phyloP scores from a whole-genome alignment of 2,329 filamentous ascomycete species.

The Claviceps lovelessii region DNA sequence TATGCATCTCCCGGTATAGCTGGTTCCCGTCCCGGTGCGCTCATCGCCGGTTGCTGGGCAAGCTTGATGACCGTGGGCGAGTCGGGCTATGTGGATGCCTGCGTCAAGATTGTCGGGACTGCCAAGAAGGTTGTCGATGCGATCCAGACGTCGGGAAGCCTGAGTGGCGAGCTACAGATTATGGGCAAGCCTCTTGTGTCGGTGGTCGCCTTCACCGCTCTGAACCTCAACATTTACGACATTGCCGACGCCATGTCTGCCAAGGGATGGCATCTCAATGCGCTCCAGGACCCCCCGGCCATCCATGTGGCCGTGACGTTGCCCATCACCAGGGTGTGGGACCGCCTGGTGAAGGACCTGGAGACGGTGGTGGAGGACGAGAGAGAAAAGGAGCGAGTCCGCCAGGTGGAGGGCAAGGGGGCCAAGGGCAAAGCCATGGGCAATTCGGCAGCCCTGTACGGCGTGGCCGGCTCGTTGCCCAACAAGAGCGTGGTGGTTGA shows the following conservation, averaged over 20 bases:
- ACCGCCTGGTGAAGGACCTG: constrained; percentile 62
- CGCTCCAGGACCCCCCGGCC: constrained; percentile 77
- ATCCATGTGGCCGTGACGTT: constrained; percentile 90
- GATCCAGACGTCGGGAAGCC: constrained; percentile 52
- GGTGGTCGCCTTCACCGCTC: constrained; percentile 77
- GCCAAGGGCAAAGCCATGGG: constrained; percentile 53
- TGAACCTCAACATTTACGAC: constrained; percentile 83
- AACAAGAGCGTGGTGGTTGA: constrained; percentile 93
- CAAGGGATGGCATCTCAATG: constrained; percentile 91
- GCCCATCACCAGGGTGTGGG: constrained; percentile 68
- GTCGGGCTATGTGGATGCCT: constrained; percentile 73
- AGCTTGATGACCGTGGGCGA: constrained; percentile 81
- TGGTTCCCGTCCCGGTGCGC: constrained; percentile 77
- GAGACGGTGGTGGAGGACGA: constrained; percentile 55
- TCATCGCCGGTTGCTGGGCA: constrained; percentile 94
- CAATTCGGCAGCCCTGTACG: constrained; percentile 80
- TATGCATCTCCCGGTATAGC: constrained; percentile 89
- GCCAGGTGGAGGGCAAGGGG: constrained; percentile 53
- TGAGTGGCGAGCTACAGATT: constrained; percentile 61
- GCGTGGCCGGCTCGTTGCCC: constrained; percentile 83
- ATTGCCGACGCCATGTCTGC: constrained; percentile 75
- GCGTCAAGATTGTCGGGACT: constrained; percentile 73
- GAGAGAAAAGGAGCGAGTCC: constrained; percentile 65
- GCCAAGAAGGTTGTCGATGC: constrained; percentile 69
- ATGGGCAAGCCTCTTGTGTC: constrained; percentile 77